Percentiles rank a stretch among this genome's conserved stretches.
Evolutionary conservation across 257 asterid genomes (phyloP).

Genomic region (Fraxinus pennsylvanica): DNA sequence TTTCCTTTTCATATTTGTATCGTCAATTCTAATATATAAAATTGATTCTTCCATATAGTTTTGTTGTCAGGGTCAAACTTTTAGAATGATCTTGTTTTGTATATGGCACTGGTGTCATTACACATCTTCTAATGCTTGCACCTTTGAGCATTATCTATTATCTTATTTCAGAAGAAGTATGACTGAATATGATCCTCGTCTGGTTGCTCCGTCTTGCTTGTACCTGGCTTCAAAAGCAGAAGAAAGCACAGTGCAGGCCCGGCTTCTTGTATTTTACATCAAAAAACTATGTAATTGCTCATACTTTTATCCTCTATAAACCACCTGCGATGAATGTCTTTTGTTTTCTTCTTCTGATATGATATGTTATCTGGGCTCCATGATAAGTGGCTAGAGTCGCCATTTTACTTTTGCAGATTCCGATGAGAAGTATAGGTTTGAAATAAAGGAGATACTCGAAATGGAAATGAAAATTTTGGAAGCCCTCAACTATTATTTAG

Average conservation of each 20-base stretch:
- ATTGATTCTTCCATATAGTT: not conserved
- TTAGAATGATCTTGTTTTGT: not conserved
- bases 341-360: not conserved
- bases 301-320: not conserved
- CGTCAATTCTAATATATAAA: not conserved
- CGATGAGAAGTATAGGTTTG: conserved; percentile 77
- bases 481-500: conserved; percentile 87
- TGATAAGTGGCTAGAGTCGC: conserved; percentile 15
- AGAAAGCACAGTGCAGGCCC: conserved; percentile 95
- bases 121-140: not conserved
- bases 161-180: conserved; percentile 68
- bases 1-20: not conserved
- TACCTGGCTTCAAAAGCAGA: conserved; percentile 98
- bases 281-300: conserved; percentile 65
- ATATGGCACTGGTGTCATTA: not conserved
- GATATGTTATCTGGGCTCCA: conserved; percentile 11
- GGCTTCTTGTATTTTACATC: conserved; percentile 76
- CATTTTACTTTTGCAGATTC: conserved; percentile 54
- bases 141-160: not conserved
- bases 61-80: not conserved
- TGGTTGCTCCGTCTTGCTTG: conserved; percentile 92
- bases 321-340: not conserved
- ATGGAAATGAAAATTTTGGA: conserved; percentile 99
- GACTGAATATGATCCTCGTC: conserved; percentile 90
- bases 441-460: conserved; percentile 90